phyloP scores from a whole-genome alignment of 2,329 filamentous ascomycete species.

The Beauveria rudraprayagi region DNA sequence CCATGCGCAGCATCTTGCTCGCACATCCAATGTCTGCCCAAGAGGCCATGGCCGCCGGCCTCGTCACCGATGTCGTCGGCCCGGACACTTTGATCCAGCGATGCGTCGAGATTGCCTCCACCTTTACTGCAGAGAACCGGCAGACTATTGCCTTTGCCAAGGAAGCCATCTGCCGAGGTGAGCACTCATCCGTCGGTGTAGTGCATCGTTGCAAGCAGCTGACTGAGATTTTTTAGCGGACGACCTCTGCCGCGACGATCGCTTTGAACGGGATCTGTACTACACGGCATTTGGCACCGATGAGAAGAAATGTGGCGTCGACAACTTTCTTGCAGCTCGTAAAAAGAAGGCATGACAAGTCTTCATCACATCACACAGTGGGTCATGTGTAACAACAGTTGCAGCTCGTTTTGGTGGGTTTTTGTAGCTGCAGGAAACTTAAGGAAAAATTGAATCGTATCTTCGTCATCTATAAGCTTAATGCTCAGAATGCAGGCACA shows the following conservation, averaged over 20 bases:
- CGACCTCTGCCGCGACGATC: conserved; percentile 7
- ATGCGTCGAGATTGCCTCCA: neutral
- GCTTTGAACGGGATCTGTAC: conserved; percentile 6
- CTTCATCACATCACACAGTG: neutral
- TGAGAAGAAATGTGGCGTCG: conserved; percentile 3
- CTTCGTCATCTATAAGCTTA: neutral
- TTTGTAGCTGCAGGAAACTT: neutral
- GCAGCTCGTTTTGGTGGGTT: neutral
- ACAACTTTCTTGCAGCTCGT: conserved; percentile 4
- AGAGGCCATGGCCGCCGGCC: neutral
- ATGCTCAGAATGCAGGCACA: neutral
- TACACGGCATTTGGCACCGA: conserved; percentile 5
- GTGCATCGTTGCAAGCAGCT: neutral
- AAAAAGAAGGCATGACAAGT: neutral
- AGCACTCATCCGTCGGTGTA: neutral
- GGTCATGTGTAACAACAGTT: neutral
- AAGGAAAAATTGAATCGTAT: neutral
- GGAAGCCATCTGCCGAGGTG: conserved; percentile 9
- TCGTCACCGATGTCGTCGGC: neutral
- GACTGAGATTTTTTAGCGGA: neutral
- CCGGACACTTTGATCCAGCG: neutral
- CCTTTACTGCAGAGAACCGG: neutral
- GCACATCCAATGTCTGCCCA: conserved; percentile 4
- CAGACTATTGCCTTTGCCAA: conserved; percentile 6
- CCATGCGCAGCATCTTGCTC: conserved; percentile 7